Evolutionary conservation across 2,329 filamentous ascomycete species (phyloP).

Genomic region (Lecanosticta acicola): DNA sequence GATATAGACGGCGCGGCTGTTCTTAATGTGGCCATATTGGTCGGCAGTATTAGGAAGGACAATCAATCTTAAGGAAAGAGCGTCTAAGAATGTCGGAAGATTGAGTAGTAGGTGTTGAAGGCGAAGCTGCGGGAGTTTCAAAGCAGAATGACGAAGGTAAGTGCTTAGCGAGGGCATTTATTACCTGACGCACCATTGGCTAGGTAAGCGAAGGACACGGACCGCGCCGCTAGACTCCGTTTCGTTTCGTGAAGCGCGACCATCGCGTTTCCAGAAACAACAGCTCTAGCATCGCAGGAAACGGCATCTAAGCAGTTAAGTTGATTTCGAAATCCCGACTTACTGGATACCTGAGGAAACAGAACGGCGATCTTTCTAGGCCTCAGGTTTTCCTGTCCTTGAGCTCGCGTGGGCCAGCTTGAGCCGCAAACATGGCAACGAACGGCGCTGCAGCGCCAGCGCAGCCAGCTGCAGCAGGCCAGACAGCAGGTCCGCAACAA

Average conservation of each 20-base stretch:
- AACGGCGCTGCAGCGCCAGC: constrained; percentile 21
- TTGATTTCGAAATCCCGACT: no score
- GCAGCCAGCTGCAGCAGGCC: constrained; percentile 20
- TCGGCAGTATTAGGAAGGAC: background rate
- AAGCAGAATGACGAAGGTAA: no score
- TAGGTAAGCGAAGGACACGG: background rate
- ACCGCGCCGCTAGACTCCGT: background rate
- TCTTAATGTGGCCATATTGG: constrained; percentile 28
- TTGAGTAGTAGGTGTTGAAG: background rate
- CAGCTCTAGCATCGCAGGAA: no score
- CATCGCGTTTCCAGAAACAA: background rate
- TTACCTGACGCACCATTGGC: background rate
- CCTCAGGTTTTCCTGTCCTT: no score
- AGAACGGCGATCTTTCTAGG: no score
- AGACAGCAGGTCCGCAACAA: constrained; percentile 25
- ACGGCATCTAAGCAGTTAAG: no score
- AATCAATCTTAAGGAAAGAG: background rate
- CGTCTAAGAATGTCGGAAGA: background rate
- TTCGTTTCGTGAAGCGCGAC: background rate
- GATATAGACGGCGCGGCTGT: constrained; percentile 26
- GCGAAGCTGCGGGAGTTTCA: background rate
- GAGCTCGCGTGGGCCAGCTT: background rate
- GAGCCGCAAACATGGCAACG: constrained; percentile 18
- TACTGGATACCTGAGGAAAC: no score
- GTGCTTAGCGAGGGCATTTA: no score